Evolutionary conservation across 257 asterid species (phyloP), one percentile per base, ranked within the genome.

Genomic region (Penstemon davidsonii): DNA sequence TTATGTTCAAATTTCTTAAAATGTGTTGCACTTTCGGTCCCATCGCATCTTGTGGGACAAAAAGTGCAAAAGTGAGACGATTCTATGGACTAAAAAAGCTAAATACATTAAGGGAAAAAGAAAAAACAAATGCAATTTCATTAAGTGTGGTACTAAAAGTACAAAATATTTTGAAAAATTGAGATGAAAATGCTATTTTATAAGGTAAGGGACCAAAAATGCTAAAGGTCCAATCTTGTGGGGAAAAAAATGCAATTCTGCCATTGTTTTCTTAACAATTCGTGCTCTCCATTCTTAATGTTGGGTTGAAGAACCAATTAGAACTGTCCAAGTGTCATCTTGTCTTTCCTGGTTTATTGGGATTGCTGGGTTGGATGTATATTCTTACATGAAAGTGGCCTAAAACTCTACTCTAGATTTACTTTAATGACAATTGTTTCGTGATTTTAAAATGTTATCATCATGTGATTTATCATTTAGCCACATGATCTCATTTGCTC

Each of bases 231-330:
- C 37, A 63, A 52, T 71, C 9, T 45, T 56, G 5, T 19, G 11
- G 18, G n/a, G 4, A 36, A 5, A 56, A n/a, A 59, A 38, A 13
- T 39, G 43, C 9, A 39, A 10, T 37, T 56, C 50, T 46, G 41
- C 39, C 60, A 38, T 52, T 44, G 33, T 56, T 18, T 46, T 25
- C 12, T 0, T 38, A 68, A 65, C 72, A 63, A 65, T 79, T 85
- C 87, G 88, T 85, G 95, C 90, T 52, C 62, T 81, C 90, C 92
- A 77, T 80, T 79, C 70, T 60, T 61, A 44, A 71, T 66, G 72
- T 79, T 81, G 66, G 68, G 53, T 40, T 53, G 54, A 59, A 49
- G 43, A 70, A 62, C 85, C 86, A 85, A 85, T 81, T 55, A 72
- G 50, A 66, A 62, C 46, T 19, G 62, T 72, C 65, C 90, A 80